phyloP scores from a whole-genome alignment of 2,329 filamentous ascomycete species.

The Mycosphaerella arachidis region DNA sequence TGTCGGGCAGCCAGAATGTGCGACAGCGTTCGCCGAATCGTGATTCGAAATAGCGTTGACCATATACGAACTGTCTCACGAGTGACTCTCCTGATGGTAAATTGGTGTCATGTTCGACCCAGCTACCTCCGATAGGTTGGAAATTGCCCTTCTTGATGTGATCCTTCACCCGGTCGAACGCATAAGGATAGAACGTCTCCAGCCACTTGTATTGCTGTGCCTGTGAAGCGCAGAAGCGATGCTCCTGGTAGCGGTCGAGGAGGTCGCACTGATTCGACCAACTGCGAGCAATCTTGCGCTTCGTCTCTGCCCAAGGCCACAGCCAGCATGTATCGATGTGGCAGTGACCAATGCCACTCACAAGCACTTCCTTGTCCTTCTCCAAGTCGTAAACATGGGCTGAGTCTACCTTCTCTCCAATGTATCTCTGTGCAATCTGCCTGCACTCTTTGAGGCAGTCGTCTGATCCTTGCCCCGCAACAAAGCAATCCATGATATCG shows the following conservation, averaged over 20 bases:
- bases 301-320: slow-evolving; percentile 97
- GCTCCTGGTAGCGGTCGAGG: slow-evolving; percentile 91
- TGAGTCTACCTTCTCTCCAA: slow-evolving; percentile 77
- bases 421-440: slow-evolving; percentile 75
- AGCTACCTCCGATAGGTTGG: slow-evolving; percentile 92
- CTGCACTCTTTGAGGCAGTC: slow-evolving; percentile 75
- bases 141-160: slow-evolving; percentile 90
- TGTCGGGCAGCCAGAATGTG: slow-evolving; percentile 97
- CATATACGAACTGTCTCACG: slow-evolving; percentile 89
- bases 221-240: slow-evolving; percentile 86
- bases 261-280: slow-evolving; percentile 97
- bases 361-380: slow-evolving; percentile 63
- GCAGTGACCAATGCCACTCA: slow-evolving; percentile 89
- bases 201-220: slow-evolving; percentile 99
- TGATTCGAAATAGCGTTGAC: slow-evolving; percentile 90
- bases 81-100: slow-evolving; percentile 93
- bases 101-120: slow-evolving; percentile 99
- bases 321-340: slow-evolving; percentile 99
- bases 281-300: slow-evolving; percentile 89
- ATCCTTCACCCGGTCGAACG: slow-evolving; percentile 83
- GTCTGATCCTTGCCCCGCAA: slow-evolving; percentile 66
- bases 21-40: slow-evolving; percentile 82
- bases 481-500: slow-evolving; percentile 84
- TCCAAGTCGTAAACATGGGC: slow-evolving; percentile 68
- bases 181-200: slow-evolving; percentile 79